Conservation (phyloP, 805 yeast genomes). For the Suhomyces xylopsoci region DNA sequence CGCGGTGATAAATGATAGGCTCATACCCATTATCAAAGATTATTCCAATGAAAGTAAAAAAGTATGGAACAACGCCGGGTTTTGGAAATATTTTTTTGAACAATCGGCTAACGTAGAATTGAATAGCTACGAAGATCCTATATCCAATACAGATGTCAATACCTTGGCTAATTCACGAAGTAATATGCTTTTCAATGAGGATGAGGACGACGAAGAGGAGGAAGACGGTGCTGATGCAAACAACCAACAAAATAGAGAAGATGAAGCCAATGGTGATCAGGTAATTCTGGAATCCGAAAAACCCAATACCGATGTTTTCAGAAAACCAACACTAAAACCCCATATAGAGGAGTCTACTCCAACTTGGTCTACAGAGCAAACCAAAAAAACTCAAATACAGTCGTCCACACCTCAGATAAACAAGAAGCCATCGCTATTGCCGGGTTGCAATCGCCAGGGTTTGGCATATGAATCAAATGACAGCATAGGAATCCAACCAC, state of each 20-base stretch:
- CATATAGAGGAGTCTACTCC: conserved; percentile 27
- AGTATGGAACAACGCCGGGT: conserved; percentile 64
- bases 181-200: conserved; percentile 10
- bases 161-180: conserved; percentile 17
- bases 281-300: conserved; percentile 1
- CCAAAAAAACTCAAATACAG: conserved; percentile 13
- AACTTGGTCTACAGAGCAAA: conserved; percentile 33
- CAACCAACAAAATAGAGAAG: background rate
- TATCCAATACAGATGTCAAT: conserved; percentile 19
- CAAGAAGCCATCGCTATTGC: conserved; percentile 12
- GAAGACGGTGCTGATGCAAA: conserved; percentile 9
- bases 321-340: conserved; percentile 17
- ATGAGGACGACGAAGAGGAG: conserved; percentile 15
- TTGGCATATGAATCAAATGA: conserved; percentile 21
- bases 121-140: conserved; percentile 48
- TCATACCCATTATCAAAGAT: conserved; percentile 63
- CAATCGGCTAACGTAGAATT: conserved; percentile 66
- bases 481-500: conserved; percentile 21
- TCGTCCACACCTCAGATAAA: conserved; percentile 29
- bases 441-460: conserved; percentile 1
- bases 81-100: conserved; percentile 79
- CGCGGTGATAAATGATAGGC: conserved; percentile 59
- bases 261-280: background rate
- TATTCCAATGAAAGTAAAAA: conserved; percentile 57
- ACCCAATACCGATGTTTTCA: conserved; percentile 8